Base-by-base conservation (phyloP, 192 early-diverging fungal genomes). In the Linnemannia schmuckeri region DNA sequence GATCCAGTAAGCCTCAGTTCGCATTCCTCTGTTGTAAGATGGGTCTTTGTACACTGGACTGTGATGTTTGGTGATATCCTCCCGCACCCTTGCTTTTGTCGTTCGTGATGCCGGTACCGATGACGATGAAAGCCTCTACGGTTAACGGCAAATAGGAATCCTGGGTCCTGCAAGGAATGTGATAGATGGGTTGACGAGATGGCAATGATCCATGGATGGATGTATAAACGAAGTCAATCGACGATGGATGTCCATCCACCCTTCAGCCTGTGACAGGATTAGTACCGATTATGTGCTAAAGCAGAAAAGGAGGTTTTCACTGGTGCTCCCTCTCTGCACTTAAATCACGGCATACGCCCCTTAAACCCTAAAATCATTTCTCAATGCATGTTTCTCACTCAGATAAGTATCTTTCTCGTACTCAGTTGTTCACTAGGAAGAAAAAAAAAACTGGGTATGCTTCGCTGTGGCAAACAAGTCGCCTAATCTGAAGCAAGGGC, bases 191-290 rank as follows among this genome's bases (percentile, higher is more conserved):
- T 66, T 30, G 61, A 66, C 30, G 24, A 12, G 13, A 66, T 27
- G 61, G 27, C 61, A 12, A 66, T 66, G 61, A 66, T 33, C 61
- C 61, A 66, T 66, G 61, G 61, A 66, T 66, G 61, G 61, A 66
- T 66, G 61, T 66, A 33, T 66, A 33, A 4, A 46, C 44, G 6
- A 46, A 13, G 15, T 46, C 44, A 46, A 13, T 13, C n/a, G 61
- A 30, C 61, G 61, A 66, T 66, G 61, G 61, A 66, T 66, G 61
- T 66, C 30, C 27, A 52, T 52, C 49, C 49, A 52, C 17, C 61
- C 10, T 33, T 24, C 61, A 66, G 61, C 9, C 49, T 52, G 49
- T 52, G 49, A 52, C 49, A 52, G 49, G 49, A 33, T 30, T 30
- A 30, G 61, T 66, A 66, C 61, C 61, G 61, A 66, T 66, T 30